These are phyloP conservation scores for Acrocalymma vagum DNA, from an alignment of 2,329 filamentous ascomycete genomes.

Conservation along the genomic window DNA sequence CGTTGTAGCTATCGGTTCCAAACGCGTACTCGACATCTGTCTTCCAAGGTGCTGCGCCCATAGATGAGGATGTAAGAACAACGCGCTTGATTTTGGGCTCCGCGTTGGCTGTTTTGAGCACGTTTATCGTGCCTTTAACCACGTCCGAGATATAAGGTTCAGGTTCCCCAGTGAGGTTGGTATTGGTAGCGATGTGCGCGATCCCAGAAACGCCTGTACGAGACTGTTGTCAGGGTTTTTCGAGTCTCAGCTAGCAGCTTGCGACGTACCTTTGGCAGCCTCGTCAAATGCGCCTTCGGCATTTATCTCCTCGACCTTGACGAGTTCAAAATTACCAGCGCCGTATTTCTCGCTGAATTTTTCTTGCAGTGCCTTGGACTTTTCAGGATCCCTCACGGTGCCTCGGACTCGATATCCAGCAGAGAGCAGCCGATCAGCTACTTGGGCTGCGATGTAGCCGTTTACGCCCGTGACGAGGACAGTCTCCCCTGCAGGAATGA, in stretches of 20 bases:
- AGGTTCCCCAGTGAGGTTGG: constrained; percentile 17
- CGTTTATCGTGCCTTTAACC: background rate
- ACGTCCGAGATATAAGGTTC: constrained; percentile 13
- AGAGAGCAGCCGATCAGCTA: constrained; percentile 24
- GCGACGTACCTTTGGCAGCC: constrained; percentile 26
- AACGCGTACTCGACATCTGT: constrained; percentile 42
- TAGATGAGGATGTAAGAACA: constrained; percentile 17
- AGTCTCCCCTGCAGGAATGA: constrained; percentile 13
- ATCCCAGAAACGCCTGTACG: constrained; percentile 47
- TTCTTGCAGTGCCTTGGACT: constrained; percentile 22
- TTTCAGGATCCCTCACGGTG: constrained; percentile 22
- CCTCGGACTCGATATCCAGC: constrained; percentile 33
- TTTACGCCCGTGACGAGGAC: constrained; percentile 32
- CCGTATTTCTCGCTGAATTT: constrained; percentile 24
- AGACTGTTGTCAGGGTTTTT: too few relatives aligned
- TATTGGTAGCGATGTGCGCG: constrained; percentile 48
- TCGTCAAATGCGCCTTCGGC: constrained; percentile 21
- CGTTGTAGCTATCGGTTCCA: constrained; percentile 38
- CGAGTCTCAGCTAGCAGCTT: too few relatives aligned
- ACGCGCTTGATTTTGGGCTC: constrained; percentile 7
- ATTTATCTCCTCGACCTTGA: constrained; percentile 23
- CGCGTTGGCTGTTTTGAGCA: constrained; percentile 2
- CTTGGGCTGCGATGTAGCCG: constrained; percentile 28
- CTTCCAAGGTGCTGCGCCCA: constrained; percentile 35
- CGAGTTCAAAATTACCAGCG: constrained; percentile 18